Percentiles rank a stretch among this genome's conserved stretches.
phyloP scores from a whole-genome alignment of 2,329 filamentous ascomycete genomes.

The Colletotrichum sp. region DNA sequence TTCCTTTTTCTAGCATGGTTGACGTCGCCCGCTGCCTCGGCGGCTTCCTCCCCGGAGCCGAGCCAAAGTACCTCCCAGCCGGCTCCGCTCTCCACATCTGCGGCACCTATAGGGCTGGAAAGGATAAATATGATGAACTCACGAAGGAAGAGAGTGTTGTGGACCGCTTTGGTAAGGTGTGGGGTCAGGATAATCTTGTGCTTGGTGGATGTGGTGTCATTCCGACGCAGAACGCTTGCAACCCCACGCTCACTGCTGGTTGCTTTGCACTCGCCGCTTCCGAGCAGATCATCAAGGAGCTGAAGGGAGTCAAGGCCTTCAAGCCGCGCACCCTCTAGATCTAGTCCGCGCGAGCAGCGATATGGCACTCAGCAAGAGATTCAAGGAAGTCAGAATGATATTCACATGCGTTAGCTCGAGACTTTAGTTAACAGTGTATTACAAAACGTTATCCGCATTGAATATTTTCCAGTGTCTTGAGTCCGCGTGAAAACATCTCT shows the following conservation, averaged over 20 bases:
- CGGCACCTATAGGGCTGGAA: not conserved
- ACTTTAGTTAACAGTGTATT: not conserved
- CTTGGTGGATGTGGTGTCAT: not conserved
- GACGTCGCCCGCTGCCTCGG: not conserved
- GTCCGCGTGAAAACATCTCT: rapidly evolving
- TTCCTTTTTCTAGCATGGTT: not conserved
- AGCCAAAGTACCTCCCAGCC: not conserved
- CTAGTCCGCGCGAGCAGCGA: rapidly evolving
- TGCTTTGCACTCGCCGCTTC: not conserved
- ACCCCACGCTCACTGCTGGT: not conserved
- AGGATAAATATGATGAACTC: too few species aligned
- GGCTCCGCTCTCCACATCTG: not conserved
- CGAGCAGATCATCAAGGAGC: not conserved
- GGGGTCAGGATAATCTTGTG: not conserved
- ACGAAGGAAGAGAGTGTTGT: not conserved
- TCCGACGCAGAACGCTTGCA: not conserved
- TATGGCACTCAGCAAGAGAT: not conserved
- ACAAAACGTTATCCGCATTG: rapidly evolving
- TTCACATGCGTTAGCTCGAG: not conserved
- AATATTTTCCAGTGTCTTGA: rapidly evolving
- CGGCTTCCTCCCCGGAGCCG: not conserved
- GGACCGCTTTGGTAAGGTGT: too few species aligned
- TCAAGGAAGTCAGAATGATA: not conserved
- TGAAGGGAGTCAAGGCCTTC: not conserved
- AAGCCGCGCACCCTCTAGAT: not conserved